A percentile compares a stretch with the other conserved stretches of the same genome.
These are phyloP conservation scores for Sonneratia alba DNA, from an alignment of 345 rosid species.

Conservation along the genomic window DNA sequence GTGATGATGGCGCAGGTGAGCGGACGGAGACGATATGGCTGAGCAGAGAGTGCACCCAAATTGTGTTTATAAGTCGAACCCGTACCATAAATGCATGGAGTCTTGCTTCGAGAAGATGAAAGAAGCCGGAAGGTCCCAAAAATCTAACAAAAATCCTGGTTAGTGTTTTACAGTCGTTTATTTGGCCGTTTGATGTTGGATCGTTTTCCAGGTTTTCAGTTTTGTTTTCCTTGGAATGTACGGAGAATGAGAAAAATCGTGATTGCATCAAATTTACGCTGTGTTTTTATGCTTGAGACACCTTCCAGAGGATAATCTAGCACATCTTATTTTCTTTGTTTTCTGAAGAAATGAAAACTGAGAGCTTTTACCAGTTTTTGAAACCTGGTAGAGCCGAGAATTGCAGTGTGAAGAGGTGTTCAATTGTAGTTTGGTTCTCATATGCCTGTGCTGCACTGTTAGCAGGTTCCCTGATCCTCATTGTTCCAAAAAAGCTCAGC, in stretches of 20 bases:
- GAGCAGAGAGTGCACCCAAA: slow-evolving; percentile 31
- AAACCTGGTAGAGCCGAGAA: not conserved
- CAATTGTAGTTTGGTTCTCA: not conserved
- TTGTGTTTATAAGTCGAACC: slow-evolving; percentile 47
- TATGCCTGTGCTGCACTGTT: not conserved
- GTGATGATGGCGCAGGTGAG: not conserved
- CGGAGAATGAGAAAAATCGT: not conserved
- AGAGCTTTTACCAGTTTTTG: not conserved
- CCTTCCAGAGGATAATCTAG: no score
- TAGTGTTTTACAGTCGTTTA: not conserved
- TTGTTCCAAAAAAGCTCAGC: slow-evolving; percentile 3
- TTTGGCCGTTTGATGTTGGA: not conserved
- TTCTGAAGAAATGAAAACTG: not conserved
- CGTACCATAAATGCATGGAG: slow-evolving; percentile 51
- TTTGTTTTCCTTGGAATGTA: not conserved
- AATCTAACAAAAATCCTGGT: slow-evolving; percentile 23
- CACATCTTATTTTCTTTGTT: no score
- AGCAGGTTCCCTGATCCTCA: slow-evolving; percentile 1
- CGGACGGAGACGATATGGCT: slow-evolving; percentile 6
- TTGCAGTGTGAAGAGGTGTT: not conserved
- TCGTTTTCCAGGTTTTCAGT: not conserved
- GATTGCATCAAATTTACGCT: no score
- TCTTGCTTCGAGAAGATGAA: slow-evolving; percentile 43
- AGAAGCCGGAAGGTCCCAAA: slow-evolving; percentile 17
- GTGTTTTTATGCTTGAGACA: no score